Conservation (phyloP, 768 basidiomycete species). For the Collybia nuda region DNA sequence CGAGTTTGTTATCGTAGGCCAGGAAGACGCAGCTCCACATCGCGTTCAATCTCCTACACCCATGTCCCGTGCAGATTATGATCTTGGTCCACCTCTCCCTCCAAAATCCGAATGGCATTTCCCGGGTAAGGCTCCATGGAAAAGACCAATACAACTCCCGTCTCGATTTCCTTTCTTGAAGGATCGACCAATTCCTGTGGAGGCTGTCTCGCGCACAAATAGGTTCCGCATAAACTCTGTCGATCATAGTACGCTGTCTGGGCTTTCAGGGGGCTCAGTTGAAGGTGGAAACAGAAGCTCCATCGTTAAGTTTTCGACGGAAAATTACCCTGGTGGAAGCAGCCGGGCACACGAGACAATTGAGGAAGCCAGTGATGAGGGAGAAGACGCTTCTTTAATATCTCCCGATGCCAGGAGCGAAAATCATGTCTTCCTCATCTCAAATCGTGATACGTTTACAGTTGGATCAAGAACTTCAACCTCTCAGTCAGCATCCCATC, state of each 20-base stretch:
- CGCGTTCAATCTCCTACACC: too few species aligned
- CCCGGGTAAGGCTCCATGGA: conserved; percentile 8
- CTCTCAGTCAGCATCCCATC: conserved; percentile 5
- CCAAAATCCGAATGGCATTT: conserved; percentile 1
- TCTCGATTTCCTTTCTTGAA: conserved; percentile 15
- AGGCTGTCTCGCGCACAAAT: conserved; percentile 4
- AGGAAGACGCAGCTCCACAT: too few species aligned
- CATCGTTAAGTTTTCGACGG: not conserved
- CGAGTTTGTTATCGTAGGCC: conserved; percentile 5
- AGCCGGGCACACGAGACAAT: conserved; percentile 11
- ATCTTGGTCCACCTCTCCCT: too few species aligned
- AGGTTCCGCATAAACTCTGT: conserved; percentile 18
- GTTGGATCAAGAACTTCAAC: conserved; percentile 15
- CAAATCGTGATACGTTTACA: conserved; percentile 11
- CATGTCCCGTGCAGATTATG: too few species aligned
- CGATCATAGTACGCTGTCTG: conserved; percentile 12
- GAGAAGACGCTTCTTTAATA: conserved; percentile 15
- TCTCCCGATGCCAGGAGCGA: conserved; percentile 5
- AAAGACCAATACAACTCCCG: conserved; percentile 7
- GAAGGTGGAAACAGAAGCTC: too few species aligned
- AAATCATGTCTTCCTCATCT: conserved; percentile 17
- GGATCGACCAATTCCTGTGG: conserved; percentile 10
- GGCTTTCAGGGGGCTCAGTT: not conserved
- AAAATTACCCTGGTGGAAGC: not conserved
- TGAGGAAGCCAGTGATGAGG: conserved; percentile 12